These are phyloP conservation scores for Pythium rishiriense DNA, from an alignment of 352 stramenopile species.

Conservation along the genomic window DNA sequence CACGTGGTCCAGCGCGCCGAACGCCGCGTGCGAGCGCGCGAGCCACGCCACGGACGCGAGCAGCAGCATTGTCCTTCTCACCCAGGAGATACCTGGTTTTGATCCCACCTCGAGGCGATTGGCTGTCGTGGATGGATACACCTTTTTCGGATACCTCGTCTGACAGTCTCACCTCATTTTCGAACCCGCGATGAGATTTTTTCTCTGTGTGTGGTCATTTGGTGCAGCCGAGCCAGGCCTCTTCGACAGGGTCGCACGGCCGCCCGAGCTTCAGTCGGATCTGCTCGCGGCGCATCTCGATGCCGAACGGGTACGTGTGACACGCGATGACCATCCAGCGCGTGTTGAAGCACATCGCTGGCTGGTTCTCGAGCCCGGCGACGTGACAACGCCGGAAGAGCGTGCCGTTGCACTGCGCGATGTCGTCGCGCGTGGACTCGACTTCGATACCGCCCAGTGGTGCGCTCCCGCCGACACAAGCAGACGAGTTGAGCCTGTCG, in stretches of 20 bases:
- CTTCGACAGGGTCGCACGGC: slow-evolving; percentile 24
- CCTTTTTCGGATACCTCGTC: no score
- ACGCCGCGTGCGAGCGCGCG: slow-evolving; percentile 1
- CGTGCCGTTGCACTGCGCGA: not conserved
- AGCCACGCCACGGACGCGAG: slow-evolving; percentile 18
- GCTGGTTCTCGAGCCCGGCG: not conserved
- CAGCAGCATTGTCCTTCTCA: not conserved
- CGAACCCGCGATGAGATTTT: no score
- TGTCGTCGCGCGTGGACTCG: not conserved
- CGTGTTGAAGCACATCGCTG: slow-evolving; percentile 37
- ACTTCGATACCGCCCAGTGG: not conserved
- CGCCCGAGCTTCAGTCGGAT: slow-evolving; percentile 31
- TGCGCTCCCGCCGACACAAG: slow-evolving; percentile 25
- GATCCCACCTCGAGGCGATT: not conserved
- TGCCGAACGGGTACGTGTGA: slow-evolving; percentile 14
- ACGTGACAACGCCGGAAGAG: slow-evolving; percentile 28
- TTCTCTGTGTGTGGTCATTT: no score
- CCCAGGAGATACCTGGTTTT: not conserved
- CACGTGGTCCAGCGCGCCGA: slow-evolving; percentile 18
- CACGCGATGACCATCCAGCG: slow-evolving; percentile 36
- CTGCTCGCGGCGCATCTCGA: slow-evolving; percentile 34
- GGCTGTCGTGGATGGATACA: no score
- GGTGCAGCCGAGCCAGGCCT: slow-evolving; percentile 41
- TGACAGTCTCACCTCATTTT: no score
- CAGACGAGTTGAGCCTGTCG: not conserved